These are phyloP conservation scores for maize (Zea mays) DNA, from an alignment of 176 grass and related monocot genomes.

Conservation along the genomic window Zm-B73-REFERENCE-NAM-5.0 NC_050099.1:19016501-19017000, in stretches of 20 bases:
- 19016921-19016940: slow-evolving; percentile 10
- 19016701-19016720: slow-evolving; percentile 45
- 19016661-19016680: background rate
- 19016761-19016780: slow-evolving; percentile 55
- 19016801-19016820: slow-evolving; percentile 52
- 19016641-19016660: background rate
- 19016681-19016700: slow-evolving; percentile 4
- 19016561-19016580: background rate
- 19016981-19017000: slow-evolving; percentile 26
- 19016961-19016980: slow-evolving; percentile 21
- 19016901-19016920: slow-evolving; percentile 48
- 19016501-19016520: background rate
- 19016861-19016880: slow-evolving; percentile 24
- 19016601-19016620: background rate
- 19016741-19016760: slow-evolving; percentile 51
- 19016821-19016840: slow-evolving; percentile 43
- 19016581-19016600: background rate
- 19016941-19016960: slow-evolving; percentile 31
- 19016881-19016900: slow-evolving; percentile 36
- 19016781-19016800: slow-evolving; percentile 63
- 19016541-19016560: background rate
- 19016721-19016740: slow-evolving; percentile 39
- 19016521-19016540: background rate
- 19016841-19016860: slow-evolving; percentile 16
- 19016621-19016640: background rate